Conservation (phyloP, 2,329 filamentous ascomycete species). For the Lomentospora prolificans region DNA sequence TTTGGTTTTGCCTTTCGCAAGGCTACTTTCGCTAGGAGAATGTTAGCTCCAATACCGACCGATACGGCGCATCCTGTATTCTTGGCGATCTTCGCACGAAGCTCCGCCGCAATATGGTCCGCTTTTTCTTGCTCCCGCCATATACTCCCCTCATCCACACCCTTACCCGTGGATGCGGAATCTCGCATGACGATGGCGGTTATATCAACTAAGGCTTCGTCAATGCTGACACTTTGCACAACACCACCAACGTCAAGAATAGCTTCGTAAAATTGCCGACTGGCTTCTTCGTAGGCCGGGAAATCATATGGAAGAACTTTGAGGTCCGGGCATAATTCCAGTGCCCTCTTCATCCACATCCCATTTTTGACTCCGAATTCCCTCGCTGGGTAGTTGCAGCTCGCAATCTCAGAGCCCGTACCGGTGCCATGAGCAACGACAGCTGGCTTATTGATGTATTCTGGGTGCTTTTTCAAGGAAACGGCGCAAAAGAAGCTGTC, state of each 20-base stretch:
- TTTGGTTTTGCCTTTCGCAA: slow-evolving; percentile 88
- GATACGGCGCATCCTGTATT: slow-evolving; percentile 82
- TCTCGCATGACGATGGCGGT: slow-evolving; percentile 58
- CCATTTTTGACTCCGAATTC: slow-evolving; percentile 86
- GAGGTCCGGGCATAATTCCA: slow-evolving; percentile 72
- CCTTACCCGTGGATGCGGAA: slow-evolving; percentile 54
- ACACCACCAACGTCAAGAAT: slow-evolving; percentile 71
- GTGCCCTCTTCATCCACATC: slow-evolving; percentile 97
- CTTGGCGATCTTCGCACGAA: slow-evolving; percentile 62
- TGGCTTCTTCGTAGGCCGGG: slow-evolving; percentile 86
- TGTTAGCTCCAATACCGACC: slow-evolving; percentile 84
- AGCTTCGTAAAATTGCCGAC: slow-evolving; percentile 74
- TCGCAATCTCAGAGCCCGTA: slow-evolving; percentile 86
- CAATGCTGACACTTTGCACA: slow-evolving; percentile 94
- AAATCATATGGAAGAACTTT: slow-evolving; percentile 96
- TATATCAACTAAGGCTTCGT: slow-evolving; percentile 84
- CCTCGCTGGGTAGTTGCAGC: slow-evolving; percentile 90
- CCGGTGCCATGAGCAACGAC: slow-evolving; percentile 84
- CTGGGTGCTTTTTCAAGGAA: slow-evolving; percentile 66
- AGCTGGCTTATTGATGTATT: slow-evolving; percentile 67
- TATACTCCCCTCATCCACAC: slow-evolving; percentile 56
- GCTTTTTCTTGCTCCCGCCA: slow-evolving; percentile 72
- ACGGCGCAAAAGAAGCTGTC: slow-evolving; percentile 98
- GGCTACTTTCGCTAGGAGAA: slow-evolving; percentile 84
- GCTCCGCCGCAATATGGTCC: slow-evolving; percentile 45